Evolutionary conservation across 2,329 filamentous ascomycete species (phyloP).

Genomic region (Colletotrichum sp.): DNA sequence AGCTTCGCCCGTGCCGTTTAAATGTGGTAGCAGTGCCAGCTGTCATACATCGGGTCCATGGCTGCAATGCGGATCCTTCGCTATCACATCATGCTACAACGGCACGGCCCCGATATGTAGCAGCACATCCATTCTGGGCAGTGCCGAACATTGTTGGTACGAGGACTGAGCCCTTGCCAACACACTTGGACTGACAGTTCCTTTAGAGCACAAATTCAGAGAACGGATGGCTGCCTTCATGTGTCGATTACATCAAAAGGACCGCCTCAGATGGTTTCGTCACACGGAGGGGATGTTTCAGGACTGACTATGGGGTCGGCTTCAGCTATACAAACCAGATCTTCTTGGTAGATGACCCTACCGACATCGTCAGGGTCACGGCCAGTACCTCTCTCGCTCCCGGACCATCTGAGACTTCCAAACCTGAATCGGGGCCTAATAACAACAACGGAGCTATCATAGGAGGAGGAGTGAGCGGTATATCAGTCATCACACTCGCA

Average conservation of each 20-base stretch:
- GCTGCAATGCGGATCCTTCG: rapidly evolving
- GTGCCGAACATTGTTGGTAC: neutral
- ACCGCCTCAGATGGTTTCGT: neutral
- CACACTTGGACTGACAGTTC: neutral
- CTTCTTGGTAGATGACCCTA: neutral
- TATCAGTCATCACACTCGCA: neutral
- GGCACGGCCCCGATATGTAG: rapidly evolving
- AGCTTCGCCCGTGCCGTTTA: neutral
- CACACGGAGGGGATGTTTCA: neutral
- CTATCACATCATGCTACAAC: neutral
- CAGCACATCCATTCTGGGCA: neutral
- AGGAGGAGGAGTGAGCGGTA: neutral
- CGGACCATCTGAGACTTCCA: neutral
- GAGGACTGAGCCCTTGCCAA: rapidly evolving
- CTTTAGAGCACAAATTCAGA: neutral
- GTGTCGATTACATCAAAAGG: neutral
- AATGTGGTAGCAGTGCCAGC: neutral
- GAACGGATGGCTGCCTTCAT: neutral
- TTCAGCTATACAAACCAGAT: neutral
- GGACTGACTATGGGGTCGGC: neutral
- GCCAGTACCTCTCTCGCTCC: neutral
- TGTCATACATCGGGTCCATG: neutral
- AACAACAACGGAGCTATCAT: neutral
- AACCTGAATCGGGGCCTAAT: neutral
- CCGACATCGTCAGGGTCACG: neutral